A percentile compares a stretch with the other conserved stretches of the same genome.
These are phyloP conservation scores for Sporodiniella umbellata DNA, from an alignment of 371 early-diverging fungal species.

Conservation along the genomic window DNA sequence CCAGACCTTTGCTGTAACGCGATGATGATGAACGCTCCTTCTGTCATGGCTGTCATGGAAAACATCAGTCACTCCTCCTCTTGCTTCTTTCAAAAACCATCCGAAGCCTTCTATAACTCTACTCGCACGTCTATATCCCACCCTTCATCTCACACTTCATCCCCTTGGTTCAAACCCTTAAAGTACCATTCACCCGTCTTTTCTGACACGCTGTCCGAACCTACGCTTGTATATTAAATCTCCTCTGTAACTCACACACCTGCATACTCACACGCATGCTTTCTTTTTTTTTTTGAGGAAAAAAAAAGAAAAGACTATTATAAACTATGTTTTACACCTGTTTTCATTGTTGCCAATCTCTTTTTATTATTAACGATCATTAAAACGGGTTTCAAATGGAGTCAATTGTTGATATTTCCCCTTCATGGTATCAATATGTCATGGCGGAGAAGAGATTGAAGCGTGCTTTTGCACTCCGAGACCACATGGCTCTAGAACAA, in stretches of 20 bases:
- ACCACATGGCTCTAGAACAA: too few species aligned
- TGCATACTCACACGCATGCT: not conserved
- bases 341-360: too few species aligned
- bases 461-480: too few species aligned
- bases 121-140: not conserved
- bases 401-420: too few species aligned
- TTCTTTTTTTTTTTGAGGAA: too few species aligned
- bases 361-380: too few species aligned
- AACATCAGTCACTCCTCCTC: slow-evolving; percentile 3
- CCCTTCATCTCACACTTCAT: not conserved
- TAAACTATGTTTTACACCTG: too few species aligned
- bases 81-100: not conserved
- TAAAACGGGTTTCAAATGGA: too few species aligned
- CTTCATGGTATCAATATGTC: too few species aligned
- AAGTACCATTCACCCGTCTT: slow-evolving; percentile 14
- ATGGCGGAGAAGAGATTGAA: too few species aligned
- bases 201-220: not conserved
- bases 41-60: slow-evolving; percentile 7
- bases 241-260: not conserved
- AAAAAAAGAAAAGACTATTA: not conserved
- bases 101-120: slow-evolving; percentile 3
- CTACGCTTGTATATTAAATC: not conserved
- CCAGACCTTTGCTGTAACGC: slow-evolving; percentile 9
- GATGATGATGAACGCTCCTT: slow-evolving; percentile 7
- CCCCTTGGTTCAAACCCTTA: slow-evolving; percentile 5